Conservation (phyloP, 2,329 filamentous ascomycete species). For the Xylaria sp. region DNA sequence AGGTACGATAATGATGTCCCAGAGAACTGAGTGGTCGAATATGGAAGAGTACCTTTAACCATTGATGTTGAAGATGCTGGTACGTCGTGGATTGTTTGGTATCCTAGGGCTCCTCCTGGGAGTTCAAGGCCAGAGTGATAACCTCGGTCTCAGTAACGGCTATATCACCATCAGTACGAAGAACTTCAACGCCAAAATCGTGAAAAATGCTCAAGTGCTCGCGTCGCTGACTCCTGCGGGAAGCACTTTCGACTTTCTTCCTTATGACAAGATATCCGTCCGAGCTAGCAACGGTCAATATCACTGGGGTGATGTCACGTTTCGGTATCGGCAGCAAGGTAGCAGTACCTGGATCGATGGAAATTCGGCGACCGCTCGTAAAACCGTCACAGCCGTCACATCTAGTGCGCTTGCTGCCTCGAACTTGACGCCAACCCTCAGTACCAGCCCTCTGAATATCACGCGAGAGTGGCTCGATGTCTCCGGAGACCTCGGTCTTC, state of each 20-base stretch:
- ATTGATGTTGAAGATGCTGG: constrained; percentile 25
- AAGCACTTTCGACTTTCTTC: constrained; percentile 64
- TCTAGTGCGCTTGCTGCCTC: constrained; percentile 53
- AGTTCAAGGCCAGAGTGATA: constrained; percentile 46
- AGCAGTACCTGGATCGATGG: constrained; percentile 57
- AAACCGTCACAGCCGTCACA: constrained; percentile 50
- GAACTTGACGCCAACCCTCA: constrained; percentile 56
- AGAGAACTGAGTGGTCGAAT: neutral
- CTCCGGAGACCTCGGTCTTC: constrained; percentile 61
- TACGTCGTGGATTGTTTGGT: constrained; percentile 19
- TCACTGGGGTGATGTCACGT: constrained; percentile 68
- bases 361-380: constrained; percentile 58
- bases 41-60: constrained; percentile 7
- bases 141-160: constrained; percentile 54
- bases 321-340: constrained; percentile 61
- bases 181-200: constrained; percentile 58
- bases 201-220: constrained; percentile 59
- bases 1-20: constrained; percentile 5
- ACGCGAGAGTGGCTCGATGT: constrained; percentile 63
- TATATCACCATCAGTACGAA: constrained; percentile 54
- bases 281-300: constrained; percentile 65
- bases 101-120: constrained; percentile 36
- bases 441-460: constrained; percentile 55
- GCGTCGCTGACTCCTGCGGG: constrained; percentile 58
- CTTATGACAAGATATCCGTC: constrained; percentile 60